Evolutionary conservation across 306 rosid species (phyloP).

Genomic region (Glycine soja): DNA sequence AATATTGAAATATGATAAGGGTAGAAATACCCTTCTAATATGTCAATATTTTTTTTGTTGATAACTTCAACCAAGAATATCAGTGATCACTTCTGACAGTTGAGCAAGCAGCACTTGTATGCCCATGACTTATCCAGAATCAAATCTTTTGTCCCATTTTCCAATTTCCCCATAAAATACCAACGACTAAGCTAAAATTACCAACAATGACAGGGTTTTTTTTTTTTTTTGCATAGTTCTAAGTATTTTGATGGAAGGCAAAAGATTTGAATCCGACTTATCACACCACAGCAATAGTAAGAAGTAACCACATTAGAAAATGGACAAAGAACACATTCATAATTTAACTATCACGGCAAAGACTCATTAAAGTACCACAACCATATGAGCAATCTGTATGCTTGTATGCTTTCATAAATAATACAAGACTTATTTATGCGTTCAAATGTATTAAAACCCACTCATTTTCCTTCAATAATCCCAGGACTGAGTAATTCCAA

Average conservation of each 20-base stretch:
- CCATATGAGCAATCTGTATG: too few relatives aligned
- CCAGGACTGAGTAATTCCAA: constrained; percentile 18
- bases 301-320: constrained; percentile 20
- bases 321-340: not conserved
- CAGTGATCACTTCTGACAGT: too few relatives aligned
- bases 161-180: too few relatives aligned
- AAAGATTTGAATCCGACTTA: constrained; percentile 17
- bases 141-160: too few relatives aligned
- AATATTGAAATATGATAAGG: not conserved
- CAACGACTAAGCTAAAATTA: too few relatives aligned
- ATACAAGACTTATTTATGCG: not conserved
- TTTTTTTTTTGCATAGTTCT: too few relatives aligned
- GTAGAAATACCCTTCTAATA: not conserved
- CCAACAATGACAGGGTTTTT: too few relatives aligned
- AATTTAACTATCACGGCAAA: not conserved
- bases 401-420: not conserved
- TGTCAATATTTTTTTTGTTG: too few relatives aligned
- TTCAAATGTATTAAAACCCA: not conserved
- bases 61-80: too few relatives aligned
- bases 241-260: not conserved
- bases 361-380: constrained; percentile 15
- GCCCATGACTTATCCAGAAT: too few relatives aligned
- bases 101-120: too few relatives aligned
- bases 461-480: constrained; percentile 22
- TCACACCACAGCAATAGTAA: not conserved